Base-by-base conservation (phyloP, 176 grass and related monocot genomes). In the Olyra latifolia region DNA sequence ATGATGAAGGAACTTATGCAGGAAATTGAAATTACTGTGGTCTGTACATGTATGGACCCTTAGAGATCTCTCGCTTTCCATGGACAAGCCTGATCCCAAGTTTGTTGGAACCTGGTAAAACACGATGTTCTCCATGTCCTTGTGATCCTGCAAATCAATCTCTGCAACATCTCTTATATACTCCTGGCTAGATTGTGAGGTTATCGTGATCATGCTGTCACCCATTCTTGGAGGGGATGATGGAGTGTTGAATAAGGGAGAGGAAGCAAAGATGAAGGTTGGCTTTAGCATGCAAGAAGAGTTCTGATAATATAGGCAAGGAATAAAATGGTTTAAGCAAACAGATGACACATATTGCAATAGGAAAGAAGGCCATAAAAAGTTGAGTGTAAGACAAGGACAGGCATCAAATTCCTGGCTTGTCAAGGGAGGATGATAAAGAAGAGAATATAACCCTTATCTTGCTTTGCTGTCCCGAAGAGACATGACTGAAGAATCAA, bases 51-150 rank as follows among this genome's bases (percentile, higher is more conserved):
- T 75, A 87, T 91, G 81, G 68, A 93, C 84, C 44, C 84, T 90
- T 74, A 98, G 22, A 50, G 90, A 98, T 67, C 77, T 85, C 43
- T 93, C 92, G 44, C 77, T 87, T 91, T 86, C 83, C 70, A 74
- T 87, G 67, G 45, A 88, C 71, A 87, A 85, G 32, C 72, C 57
- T 32, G 87, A 81, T 45, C 39, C 72, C n/a, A 65, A 59, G 41
- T 81, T 75, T 77, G 54, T n/a, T 54, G 76, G 64, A 75, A 89
- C 71, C 72, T 85, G 77, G 64, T 81, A 85, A 65, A 85, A 81
- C 4, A 12, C 65, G 1, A 89, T 85, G 71, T 49, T 85, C 65
- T 81, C 82, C 59, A 85, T 29, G 0, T 85, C 23, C 46, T 77
- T 85, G 82, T 64, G 59, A 24, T 75, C 48, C 56, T 85, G 82